Conservation (phyloP, 805 yeast genomes). For the Maudiozyma saulgeensis region DNA sequence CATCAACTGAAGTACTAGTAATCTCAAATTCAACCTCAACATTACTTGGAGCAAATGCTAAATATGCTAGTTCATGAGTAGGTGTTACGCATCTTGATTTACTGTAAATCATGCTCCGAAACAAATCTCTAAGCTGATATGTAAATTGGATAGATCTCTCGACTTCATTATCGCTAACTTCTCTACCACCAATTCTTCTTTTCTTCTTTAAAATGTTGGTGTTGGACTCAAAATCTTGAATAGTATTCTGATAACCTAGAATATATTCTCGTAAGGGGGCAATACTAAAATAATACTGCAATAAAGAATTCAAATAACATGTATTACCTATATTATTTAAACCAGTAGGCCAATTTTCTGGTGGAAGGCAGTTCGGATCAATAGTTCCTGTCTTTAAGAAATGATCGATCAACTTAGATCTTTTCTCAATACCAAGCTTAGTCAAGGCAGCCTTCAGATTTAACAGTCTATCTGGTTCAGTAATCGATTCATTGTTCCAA, state of each 20-base stretch:
- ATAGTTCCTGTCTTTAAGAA: constrained; percentile 54
- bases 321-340: constrained; percentile 92
- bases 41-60: constrained; percentile 71
- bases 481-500: constrained; percentile 20
- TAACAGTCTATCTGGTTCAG: constrained; percentile 39
- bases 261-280: constrained; percentile 68
- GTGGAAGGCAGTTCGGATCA: constrained; percentile 50
- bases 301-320: constrained; percentile 81
- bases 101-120: constrained; percentile 58
- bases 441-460: constrained; percentile 49
- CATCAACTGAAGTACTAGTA: background rate
- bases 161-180: constrained; percentile 68
- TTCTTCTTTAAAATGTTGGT: constrained; percentile 3
- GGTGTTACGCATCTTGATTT: constrained; percentile 65
- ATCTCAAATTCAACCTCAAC: constrained; percentile 53
- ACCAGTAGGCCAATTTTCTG: constrained; percentile 79
- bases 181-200: constrained; percentile 82
- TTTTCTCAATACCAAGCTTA: constrained; percentile 43
- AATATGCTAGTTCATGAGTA: constrained; percentile 70
- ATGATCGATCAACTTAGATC: constrained; percentile 45
- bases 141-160: constrained; percentile 76
- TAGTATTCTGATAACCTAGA: constrained; percentile 40
- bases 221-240: constrained; percentile 20
- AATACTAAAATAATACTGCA: constrained; percentile 84
- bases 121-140: constrained; percentile 59